phyloP scores from a whole-genome alignment of 2,329 filamentous ascomycete species.

The Sclerotinia trifoliorum region DNA sequence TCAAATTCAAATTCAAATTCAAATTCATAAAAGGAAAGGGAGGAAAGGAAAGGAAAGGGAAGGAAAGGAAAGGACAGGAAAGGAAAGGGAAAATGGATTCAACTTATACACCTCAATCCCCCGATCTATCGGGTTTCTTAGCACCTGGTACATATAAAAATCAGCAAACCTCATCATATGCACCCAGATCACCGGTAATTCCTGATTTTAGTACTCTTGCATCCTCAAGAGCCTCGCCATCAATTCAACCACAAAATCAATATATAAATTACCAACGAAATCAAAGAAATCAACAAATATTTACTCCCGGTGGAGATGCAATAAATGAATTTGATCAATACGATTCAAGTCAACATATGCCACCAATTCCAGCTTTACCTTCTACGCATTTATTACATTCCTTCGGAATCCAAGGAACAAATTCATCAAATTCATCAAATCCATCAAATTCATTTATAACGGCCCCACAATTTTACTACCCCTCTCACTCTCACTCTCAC shows the following conservation, averaged over 20 bases:
- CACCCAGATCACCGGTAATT: conserved; percentile 37
- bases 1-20: no score
- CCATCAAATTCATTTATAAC: neutral
- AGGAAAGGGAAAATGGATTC: conserved; percentile 31
- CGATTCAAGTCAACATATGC: conserved; percentile 32
- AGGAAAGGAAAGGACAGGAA: no score
- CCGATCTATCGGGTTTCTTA: conserved; percentile 39
- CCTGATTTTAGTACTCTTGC: conserved; percentile 32
- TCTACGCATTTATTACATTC: conserved; percentile 27
- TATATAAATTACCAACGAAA: conserved; percentile 33
- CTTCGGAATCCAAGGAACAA: conserved; percentile 15
- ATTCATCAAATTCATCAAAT: no score
- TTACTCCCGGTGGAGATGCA: neutral
- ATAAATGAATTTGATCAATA: conserved; percentile 27
- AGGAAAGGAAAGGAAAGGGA: no score
- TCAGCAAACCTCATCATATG: conserved; percentile 29
- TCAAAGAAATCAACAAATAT: conserved; percentile 28
- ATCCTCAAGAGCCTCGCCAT: neutral
- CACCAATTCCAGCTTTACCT: conserved; percentile 36
- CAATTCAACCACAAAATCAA: conserved; percentile 23
- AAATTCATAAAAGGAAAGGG: no score
- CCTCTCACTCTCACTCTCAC: conserved; percentile 5
- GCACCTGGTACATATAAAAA: conserved; percentile 33
- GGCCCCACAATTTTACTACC: conserved; percentile 17
- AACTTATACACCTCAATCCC: conserved; percentile 41